phyloP scores from a whole-genome alignment of 345 rosid genomes.

The Lepidium sativum region DNA sequence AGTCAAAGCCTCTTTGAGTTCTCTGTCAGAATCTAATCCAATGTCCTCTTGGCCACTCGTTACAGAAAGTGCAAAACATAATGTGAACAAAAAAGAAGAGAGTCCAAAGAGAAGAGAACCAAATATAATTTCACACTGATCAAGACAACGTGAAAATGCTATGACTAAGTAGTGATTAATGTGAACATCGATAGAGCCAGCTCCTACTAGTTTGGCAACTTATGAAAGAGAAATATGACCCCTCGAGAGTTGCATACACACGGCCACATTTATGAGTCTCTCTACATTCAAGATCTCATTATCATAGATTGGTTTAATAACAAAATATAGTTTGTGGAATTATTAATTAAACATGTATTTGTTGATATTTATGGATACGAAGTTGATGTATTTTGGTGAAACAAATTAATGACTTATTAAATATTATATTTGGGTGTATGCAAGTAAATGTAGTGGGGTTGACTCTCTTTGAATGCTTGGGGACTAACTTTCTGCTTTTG shows the following conservation, averaged over 20 bases:
- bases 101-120: slow-evolving; percentile 13
- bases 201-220: slow-evolving; percentile 22
- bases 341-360: neutral
- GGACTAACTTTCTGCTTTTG: slow-evolving; percentile 22
- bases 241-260: slow-evolving; percentile 23
- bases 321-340: neutral
- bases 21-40: slow-evolving; percentile 7
- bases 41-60: slow-evolving; percentile 15
- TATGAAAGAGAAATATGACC: neutral
- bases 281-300: slow-evolving; percentile 7
- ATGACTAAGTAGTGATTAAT: neutral
- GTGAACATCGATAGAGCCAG: slow-evolving; percentile 5
- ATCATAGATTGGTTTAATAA: neutral
- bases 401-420: slow-evolving; percentile 1
- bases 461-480: slow-evolving; percentile 19
- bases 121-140: slow-evolving; percentile 10
- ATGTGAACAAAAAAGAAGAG: slow-evolving; percentile 25
- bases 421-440: neutral
- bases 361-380: slow-evolving; percentile 3
- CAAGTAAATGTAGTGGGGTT: slow-evolving; percentile 22
- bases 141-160: slow-evolving; percentile 15
- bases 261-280: slow-evolving; percentile 18
- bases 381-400: slow-evolving; percentile 1
- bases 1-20: neutral
- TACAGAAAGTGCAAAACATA: slow-evolving; percentile 17